These are phyloP conservation scores for Rhodotorula diobovata DNA, from an alignment of 768 basidiomycete species.

Conservation along the genomic window DNA sequence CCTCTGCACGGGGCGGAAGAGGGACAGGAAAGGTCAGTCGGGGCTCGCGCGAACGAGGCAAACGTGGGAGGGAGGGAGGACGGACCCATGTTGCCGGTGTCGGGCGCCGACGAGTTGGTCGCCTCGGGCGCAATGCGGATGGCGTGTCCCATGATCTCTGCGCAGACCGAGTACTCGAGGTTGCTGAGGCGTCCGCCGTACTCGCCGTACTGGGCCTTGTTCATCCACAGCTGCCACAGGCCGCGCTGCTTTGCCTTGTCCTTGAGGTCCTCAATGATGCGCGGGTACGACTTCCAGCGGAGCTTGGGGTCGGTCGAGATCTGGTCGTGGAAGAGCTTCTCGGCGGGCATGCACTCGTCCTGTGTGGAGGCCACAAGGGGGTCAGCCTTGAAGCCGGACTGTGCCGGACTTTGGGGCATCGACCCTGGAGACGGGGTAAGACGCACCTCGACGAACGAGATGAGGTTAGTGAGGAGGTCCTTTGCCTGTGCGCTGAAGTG, in stretches of 20 bases:
- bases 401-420: neutral
- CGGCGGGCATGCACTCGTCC: constrained; percentile 83
- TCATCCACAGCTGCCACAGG: constrained; percentile 95
- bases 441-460: constrained; percentile 60
- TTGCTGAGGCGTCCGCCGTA: constrained; percentile 86
- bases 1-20: constrained; percentile 59
- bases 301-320: constrained; percentile 66
- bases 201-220: constrained; percentile 63
- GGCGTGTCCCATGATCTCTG: constrained; percentile 51
- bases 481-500: constrained; percentile 88
- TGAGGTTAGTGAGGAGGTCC: constrained; percentile 74
- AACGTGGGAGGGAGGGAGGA: neutral
- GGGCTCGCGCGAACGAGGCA: neutral
- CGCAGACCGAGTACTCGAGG: constrained; percentile 97
- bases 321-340: constrained; percentile 67
- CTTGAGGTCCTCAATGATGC: constrained; percentile 78
- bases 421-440: neutral
- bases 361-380: constrained; percentile 44
- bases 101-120: constrained; percentile 91
- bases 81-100: constrained; percentile 55
- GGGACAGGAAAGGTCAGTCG: neutral
- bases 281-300: constrained; percentile 77
- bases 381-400: neutral
- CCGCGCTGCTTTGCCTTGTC: constrained; percentile 78
- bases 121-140: constrained; percentile 77